phyloP scores from a whole-genome alignment of 2,329 filamentous ascomycete genomes.

The Fusarium sacchari region DNA sequence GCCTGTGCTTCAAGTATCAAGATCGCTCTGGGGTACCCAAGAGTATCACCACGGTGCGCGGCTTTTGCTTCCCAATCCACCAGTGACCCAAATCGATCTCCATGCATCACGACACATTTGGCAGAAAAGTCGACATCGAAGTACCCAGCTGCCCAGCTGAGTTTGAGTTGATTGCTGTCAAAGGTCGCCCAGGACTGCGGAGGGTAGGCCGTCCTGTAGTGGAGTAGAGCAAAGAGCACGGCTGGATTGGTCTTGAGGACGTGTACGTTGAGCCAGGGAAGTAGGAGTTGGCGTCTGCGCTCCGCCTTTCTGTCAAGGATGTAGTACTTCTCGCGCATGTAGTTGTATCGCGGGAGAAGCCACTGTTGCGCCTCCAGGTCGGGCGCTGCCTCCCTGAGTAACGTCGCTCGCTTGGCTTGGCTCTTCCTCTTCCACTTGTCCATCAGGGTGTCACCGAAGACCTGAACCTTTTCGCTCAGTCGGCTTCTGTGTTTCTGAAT shows the following conservation, averaged over 20 bases:
- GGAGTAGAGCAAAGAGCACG: fast-evolving
- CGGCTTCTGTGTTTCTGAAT: too few species aligned
- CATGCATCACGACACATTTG: not conserved
- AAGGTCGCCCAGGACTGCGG: fast-evolving
- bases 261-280: not conserved
- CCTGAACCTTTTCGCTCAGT: not conserved
- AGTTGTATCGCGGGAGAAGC: fast-evolving
- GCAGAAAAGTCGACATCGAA: not conserved
- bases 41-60: fast-evolving
- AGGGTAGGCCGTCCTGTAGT: fast-evolving
- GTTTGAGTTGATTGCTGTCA: fast-evolving
- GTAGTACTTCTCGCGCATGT: fast-evolving
- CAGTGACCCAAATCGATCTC: fast-evolving
- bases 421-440: fast-evolving
- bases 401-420: fast-evolving
- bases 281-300: fast-evolving
- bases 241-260: not conserved
- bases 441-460: fast-evolving
- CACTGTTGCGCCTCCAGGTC: fast-evolving
- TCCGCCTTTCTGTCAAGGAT: fast-evolving
- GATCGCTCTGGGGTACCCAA: not conserved
- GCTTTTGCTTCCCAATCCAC: not conserved
- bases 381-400: fast-evolving
- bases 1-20: not conserved
- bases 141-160: fast-evolving